Percentiles rank a stretch among this genome's conserved stretches.
Evolutionary conservation across 805 yeast species (phyloP).

Genomic region (Sugiyamaella floridensis): DNA sequence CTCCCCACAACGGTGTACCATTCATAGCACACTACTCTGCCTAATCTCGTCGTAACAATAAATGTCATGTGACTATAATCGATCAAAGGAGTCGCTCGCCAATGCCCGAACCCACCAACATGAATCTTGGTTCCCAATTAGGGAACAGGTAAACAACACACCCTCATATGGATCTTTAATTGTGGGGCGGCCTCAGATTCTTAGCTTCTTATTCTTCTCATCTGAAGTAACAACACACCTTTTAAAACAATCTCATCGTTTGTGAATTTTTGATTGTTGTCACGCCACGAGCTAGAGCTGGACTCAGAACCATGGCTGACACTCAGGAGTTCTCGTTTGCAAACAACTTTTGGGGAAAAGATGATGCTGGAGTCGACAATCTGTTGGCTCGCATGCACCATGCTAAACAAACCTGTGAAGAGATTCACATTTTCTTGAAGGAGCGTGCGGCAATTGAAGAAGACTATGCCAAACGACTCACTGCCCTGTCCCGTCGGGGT

Average conservation of each 20-base stretch:
- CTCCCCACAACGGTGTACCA: too few relatives aligned
- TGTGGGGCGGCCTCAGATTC: not conserved
- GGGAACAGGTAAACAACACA: not conserved
- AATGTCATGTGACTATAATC: too few relatives aligned
- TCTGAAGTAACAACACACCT: not conserved
- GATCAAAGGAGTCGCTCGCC: too few relatives aligned
- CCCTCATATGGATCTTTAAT: not conserved
- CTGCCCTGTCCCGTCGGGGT: constrained; percentile 42
- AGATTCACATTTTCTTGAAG: constrained; percentile 42
- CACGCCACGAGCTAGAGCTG: not conserved
- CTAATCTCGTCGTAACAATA: too few relatives aligned
- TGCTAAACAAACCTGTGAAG: constrained; percentile 53
- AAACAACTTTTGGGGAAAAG: constrained; percentile 45
- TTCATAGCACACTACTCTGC: too few relatives aligned
- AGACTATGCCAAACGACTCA: constrained; percentile 57
- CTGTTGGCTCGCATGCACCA: constrained; percentile 52
- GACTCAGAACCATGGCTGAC: constrained; percentile 6
- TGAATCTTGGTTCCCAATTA: not conserved
- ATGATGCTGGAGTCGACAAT: constrained; percentile 52
- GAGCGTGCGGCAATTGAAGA: constrained; percentile 59
- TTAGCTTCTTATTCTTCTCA: not conserved
- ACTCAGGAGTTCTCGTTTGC: constrained; percentile 22
- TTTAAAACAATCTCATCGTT: not conserved
- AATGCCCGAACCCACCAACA: too few relatives aligned
- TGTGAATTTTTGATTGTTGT: not conserved